Conservation (phyloP, 2,329 filamentous ascomycete genomes). For the Cryphonectria naterciae region DNA sequence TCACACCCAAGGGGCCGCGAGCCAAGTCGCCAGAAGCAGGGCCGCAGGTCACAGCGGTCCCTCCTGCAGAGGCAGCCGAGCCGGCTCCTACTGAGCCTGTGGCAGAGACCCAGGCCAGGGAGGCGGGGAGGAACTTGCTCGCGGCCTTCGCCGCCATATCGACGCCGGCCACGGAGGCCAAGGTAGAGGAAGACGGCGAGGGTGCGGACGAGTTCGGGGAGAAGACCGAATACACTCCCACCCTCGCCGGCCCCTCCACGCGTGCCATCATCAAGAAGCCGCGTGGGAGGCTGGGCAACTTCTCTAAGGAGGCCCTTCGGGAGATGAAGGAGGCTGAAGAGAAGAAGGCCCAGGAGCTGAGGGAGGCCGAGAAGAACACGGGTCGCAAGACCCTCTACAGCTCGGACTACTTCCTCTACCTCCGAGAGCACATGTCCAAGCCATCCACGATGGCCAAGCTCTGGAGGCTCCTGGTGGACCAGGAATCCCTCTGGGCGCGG, state of each 20-base stretch:
- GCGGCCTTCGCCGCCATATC: neutral
- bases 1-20: neutral
- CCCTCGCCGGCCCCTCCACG: neutral
- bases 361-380: neutral
- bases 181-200: neutral
- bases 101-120: neutral
- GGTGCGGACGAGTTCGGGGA: neutral
- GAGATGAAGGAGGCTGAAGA: neutral
- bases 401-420: constrained; percentile 1
- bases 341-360: neutral
- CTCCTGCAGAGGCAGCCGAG: neutral
- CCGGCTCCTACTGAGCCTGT: neutral
- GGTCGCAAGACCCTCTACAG: neutral
- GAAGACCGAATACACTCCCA: neutral
- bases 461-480: neutral
- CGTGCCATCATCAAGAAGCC: neutral
- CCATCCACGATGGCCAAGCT: neutral
- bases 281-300: neutral
- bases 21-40: neutral
- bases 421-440: neutral
- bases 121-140: neutral
- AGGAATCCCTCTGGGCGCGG: neutral
- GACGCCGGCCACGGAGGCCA: neutral
- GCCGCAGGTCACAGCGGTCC: neutral
- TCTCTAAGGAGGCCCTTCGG: neutral